Evolutionary conservation across 2,329 filamentous ascomycete species (phyloP), one percentile per base, ranked within the genome.

Genomic region (Cadophora luteo-olivacea): DNA sequence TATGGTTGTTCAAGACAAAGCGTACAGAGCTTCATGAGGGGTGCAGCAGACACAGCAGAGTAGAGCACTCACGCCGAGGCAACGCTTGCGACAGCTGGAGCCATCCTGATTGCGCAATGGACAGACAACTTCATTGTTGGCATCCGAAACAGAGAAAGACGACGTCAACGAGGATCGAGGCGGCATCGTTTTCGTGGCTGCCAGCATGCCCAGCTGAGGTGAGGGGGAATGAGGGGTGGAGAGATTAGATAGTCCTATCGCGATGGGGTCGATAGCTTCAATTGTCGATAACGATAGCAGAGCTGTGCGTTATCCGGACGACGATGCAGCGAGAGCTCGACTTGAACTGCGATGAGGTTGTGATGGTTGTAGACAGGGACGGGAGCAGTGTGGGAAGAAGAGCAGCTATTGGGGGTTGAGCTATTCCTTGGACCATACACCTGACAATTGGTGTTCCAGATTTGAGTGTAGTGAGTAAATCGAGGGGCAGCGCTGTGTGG

Each of bases 121-220:
- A 83, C 96, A 99, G 78, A 97, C 92, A 79, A 99, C 96, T 83
- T 98, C 95, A 81, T 97, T 97, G 81, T 92, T 95, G 81, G 91
- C 88, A 85, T 97, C 93, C 77, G 92, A 92, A 77, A 97, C 92
- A 74, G 93, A 94, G 81, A 97, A 97, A 73, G 93, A 96, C 79
- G 92, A 93, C 72, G 92, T 96, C 79, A 97, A 86, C 74, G 92
- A 91, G 77, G 92, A 89, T 86, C 93, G 90, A 79, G 93, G 93
- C 83, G 94, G 94, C 94, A 97, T 97, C 83, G 75, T 75, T 64
- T 77, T 66, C 38, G 72, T 86, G 86, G 84, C 84, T 82, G 84
- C 84, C 83, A 86, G 86, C 86, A 88, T 85, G 80, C 81, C 71
- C 65, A 70, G 63, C 33, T 41, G 64, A 57, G 58, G 65, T 22